phyloP scores from a whole-genome alignment of 208 protist genomes.

The Crithidia expoeki region DNA sequence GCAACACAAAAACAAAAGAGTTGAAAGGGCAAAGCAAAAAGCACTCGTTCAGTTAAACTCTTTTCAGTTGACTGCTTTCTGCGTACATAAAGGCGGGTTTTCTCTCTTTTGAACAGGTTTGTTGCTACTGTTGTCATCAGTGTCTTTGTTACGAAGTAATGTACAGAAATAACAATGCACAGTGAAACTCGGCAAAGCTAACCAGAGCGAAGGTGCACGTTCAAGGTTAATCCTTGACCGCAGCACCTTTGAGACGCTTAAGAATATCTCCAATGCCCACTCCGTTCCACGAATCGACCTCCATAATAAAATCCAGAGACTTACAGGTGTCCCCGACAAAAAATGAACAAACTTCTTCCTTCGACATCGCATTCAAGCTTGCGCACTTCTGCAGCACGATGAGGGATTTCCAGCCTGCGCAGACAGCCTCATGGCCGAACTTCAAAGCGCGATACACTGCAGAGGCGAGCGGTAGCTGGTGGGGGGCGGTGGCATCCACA shows the following conservation, averaged over 20 bases:
- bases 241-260: slow-evolving; percentile 36
- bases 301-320: no score
- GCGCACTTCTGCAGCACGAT: slow-evolving; percentile 71
- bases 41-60: no score
- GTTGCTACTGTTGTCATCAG: no score
- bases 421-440: slow-evolving; percentile 31
- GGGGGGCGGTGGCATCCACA: slow-evolving; percentile 63
- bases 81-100: no score
- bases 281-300: slow-evolving; percentile 83
- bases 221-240: neutral
- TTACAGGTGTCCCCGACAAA: slow-evolving; percentile 36
- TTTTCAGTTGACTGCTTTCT: no score
- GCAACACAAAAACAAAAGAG: no score
- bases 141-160: neutral
- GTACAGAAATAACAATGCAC: neutral
- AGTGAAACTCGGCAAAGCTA: neutral
- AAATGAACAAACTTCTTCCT: slow-evolving; percentile 43
- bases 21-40: no score
- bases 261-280: slow-evolving; percentile 62
- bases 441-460: slow-evolving; percentile 47
- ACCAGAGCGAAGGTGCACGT: no score
- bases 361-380: slow-evolving; percentile 47
- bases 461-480: slow-evolving; percentile 54
- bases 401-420: slow-evolving; percentile 56
- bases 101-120: no score